Conservation (phyloP, 2,329 filamentous ascomycete species). For the Geosmithia putterillii region DNA sequence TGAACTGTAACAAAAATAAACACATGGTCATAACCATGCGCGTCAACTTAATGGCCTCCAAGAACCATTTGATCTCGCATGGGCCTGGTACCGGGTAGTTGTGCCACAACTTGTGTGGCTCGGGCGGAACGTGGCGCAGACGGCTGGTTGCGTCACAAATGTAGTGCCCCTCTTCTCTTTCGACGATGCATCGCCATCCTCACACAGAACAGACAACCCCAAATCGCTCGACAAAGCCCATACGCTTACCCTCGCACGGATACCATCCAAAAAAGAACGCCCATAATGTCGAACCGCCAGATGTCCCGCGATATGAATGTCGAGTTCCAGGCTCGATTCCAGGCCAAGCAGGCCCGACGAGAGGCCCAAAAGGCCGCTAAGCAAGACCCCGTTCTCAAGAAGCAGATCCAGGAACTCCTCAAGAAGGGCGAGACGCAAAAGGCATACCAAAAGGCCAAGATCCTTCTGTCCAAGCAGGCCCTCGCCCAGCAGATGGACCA, state of each 20-base stretch:
- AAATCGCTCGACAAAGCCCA: not conserved
- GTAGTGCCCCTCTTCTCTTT: not conserved
- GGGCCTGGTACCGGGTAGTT: not conserved
- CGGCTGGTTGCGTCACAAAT: not conserved
- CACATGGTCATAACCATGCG: not conserved
- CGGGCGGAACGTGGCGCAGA: not conserved
- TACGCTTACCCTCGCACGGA: not conserved
- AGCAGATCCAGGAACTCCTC: slow-evolving; percentile 50
- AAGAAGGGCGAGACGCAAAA: slow-evolving; percentile 53
- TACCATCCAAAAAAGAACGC: not conserved
- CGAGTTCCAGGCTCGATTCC: slow-evolving; percentile 52
- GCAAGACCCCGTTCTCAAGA: slow-evolving; percentile 47
- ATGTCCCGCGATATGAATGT: slow-evolving; percentile 48
- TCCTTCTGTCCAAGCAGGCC: slow-evolving; percentile 48
- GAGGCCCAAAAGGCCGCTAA: slow-evolving; percentile 49
- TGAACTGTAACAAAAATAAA: not conserved
- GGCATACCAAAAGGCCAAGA: slow-evolving; percentile 51
- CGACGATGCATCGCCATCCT: not conserved
- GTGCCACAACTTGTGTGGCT: not conserved
- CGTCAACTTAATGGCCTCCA: not conserved
- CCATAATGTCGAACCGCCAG: slow-evolving; percentile 46
- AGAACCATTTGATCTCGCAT: not conserved
- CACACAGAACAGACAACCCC: not conserved
- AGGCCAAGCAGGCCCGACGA: slow-evolving; percentile 49
- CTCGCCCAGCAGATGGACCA: slow-evolving; percentile 52